These are phyloP conservation scores for Vitellaria paradoxa DNA, from an alignment of 179 eudicot genomes.

Conservation along the genomic window DNA sequence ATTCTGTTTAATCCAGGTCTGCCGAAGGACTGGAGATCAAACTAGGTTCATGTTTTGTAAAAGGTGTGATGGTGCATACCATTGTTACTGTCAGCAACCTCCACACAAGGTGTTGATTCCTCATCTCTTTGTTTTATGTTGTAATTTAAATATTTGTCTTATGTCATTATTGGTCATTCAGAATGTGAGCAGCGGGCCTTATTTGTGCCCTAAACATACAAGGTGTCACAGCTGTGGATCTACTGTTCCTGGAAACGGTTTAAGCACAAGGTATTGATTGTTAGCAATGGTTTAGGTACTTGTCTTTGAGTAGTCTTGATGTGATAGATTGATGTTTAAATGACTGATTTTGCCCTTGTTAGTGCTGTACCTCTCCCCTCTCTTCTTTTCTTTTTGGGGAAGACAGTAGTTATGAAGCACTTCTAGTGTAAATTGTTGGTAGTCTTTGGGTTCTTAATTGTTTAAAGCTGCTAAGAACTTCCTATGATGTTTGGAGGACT, in stretches of 20 bases:
- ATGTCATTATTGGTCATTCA: conserved; percentile 30
- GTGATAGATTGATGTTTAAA: background rate
- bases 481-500: background rate
- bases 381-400: background rate
- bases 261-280: conserved; percentile 63
- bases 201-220: conserved; percentile 94
- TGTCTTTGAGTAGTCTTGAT: background rate
- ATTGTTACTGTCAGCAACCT: conserved; percentile 70
- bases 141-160: background rate
- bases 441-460: background rate
- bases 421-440: background rate
- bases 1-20: conserved; percentile 48
- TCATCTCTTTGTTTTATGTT: background rate
- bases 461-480: background rate
- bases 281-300: background rate
- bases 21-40: conserved; percentile 88
- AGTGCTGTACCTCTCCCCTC: too few relatives aligned
- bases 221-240: conserved; percentile 95
- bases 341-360: background rate
- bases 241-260: conserved; percentile 90
- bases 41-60: conserved; percentile 85
- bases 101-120: conserved; percentile 54
- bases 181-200: conserved; percentile 94
- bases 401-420: background rate
- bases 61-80: conserved; percentile 93